Percentiles rank a stretch among this genome's conserved stretches.
These are phyloP conservation scores for Candida anutae DNA, from an alignment of 1,139 yeast species.

Conservation along the genomic window DNA sequence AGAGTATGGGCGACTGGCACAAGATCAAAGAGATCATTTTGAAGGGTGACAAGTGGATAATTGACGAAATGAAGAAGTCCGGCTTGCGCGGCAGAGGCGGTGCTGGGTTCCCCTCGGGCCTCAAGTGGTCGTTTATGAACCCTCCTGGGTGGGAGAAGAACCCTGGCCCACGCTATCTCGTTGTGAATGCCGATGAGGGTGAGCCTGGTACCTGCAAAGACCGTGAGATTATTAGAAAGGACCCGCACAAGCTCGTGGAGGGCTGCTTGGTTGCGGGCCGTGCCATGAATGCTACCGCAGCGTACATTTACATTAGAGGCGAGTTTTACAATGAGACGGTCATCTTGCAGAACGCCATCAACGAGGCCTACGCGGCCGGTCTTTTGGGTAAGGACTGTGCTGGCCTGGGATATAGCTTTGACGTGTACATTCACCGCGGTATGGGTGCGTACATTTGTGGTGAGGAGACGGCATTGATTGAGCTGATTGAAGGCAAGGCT, in stretches of 20 bases:
- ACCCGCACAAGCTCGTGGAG: slow-evolving; percentile 83
- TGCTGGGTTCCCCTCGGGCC: slow-evolving; percentile 87
- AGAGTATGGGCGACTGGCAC: slow-evolving; percentile 83
- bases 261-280: slow-evolving; percentile 84
- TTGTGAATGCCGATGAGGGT: slow-evolving; percentile 89
- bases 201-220: slow-evolving; percentile 93
- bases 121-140: slow-evolving; percentile 89
- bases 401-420: slow-evolving; percentile 79
- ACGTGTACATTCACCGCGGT: slow-evolving; percentile 77
- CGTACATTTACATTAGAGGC: slow-evolving; percentile 83
- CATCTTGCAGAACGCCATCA: slow-evolving; percentile 66
- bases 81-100: slow-evolving; percentile 91
- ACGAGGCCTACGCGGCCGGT: slow-evolving; percentile 79
- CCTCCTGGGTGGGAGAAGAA: slow-evolving; percentile 94
- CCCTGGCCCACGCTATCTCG: slow-evolving; percentile 76
- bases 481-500: slow-evolving; percentile 83
- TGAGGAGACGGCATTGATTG: slow-evolving; percentile 84
- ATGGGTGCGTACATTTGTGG: slow-evolving; percentile 92
- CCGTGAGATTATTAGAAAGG: slow-evolving; percentile 81
- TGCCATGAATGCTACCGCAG: slow-evolving; percentile 90
- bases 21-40: slow-evolving; percentile 77
- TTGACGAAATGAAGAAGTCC: slow-evolving; percentile 75
- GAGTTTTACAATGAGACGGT: slow-evolving; percentile 78
- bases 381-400: slow-evolving; percentile 76
- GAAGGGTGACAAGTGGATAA: slow-evolving; percentile 84